These are phyloP conservation scores for Colletotrichum sp. DNA, from an alignment of 2,329 filamentous ascomycete species.

Conservation along the genomic window DNA sequence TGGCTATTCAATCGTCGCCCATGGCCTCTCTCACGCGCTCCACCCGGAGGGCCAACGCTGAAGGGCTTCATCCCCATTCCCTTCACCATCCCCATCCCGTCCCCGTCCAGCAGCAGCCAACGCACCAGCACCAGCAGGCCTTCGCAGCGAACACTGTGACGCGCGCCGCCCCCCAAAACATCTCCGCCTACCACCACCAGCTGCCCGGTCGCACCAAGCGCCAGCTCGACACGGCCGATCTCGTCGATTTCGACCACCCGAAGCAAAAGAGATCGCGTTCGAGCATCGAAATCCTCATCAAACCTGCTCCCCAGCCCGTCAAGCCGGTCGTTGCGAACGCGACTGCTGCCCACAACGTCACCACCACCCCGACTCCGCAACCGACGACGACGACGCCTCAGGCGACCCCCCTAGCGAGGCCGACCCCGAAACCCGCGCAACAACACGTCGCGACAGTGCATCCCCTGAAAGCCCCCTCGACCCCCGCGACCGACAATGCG, in stretches of 20 bases:
- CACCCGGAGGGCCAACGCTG: slow-evolving; percentile 46
- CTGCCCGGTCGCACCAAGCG: slow-evolving; percentile 51
- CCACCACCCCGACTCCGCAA: slow-evolving; percentile 14
- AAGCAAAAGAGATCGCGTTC: slow-evolving; percentile 57
- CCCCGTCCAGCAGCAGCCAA: slow-evolving; percentile 21
- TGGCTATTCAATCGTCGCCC: slow-evolving; percentile 32
- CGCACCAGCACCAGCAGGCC: slow-evolving; percentile 23
- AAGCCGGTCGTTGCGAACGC: slow-evolving; percentile 22
- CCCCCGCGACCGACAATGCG: slow-evolving; percentile 25
- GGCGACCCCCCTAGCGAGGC: slow-evolving; percentile 1
- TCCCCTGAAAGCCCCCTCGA: slow-evolving; percentile 19
- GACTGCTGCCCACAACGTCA: slow-evolving; percentile 1
- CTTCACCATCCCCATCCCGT: slow-evolving; percentile 19
- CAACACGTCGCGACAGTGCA: slow-evolving; percentile 20
- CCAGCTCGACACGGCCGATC: slow-evolving; percentile 46
- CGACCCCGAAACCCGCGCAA: neutral
- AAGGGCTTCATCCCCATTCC: slow-evolving; percentile 40
- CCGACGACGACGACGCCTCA: slow-evolving; percentile 13
- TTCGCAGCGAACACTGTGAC: slow-evolving; percentile 31
- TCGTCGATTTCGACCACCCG: slow-evolving; percentile 46
- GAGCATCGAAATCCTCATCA: slow-evolving; percentile 54
- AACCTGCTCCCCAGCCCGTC: slow-evolving; percentile 24
- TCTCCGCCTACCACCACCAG: slow-evolving; percentile 36
- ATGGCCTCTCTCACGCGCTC: slow-evolving; percentile 60
- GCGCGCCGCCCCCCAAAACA: slow-evolving; percentile 32